Evolutionary conservation across 805 yeast species (phyloP).

Genomic region (Geotrichum ghanense): DNA sequence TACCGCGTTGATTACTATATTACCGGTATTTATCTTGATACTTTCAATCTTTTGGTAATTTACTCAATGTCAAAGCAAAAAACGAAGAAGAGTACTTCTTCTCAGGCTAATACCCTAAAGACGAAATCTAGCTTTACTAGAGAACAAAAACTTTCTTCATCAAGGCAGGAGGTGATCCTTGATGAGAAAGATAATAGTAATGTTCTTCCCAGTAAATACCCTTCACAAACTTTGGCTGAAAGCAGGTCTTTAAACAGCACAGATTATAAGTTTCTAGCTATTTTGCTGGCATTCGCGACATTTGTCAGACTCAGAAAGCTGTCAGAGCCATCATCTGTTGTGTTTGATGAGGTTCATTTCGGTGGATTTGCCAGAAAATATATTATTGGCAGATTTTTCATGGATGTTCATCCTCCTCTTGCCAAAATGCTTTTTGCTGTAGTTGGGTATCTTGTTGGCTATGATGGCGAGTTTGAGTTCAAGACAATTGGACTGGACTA

Average conservation of each 20-base stretch:
- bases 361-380: constrained; percentile 93
- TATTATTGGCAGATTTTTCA: constrained; percentile 47
- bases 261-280: constrained; percentile 14
- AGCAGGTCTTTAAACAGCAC: constrained; percentile 2
- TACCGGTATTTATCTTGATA: no score
- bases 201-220: neutral
- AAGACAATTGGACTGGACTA: constrained; percentile 36
- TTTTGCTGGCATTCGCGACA: constrained; percentile 39
- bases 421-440: constrained; percentile 48
- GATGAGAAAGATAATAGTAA: no score
- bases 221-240: neutral
- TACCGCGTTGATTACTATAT: no score
- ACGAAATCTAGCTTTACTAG: neutral
- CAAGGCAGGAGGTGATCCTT: no score
- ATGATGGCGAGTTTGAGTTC: constrained; percentile 37
- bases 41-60: no score
- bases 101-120: neutral
- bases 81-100: neutral
- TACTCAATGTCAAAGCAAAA: neutral
- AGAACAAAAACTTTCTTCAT: neutral
- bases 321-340: constrained; percentile 66
- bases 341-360: constrained; percentile 88
- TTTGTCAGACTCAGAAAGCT: constrained; percentile 52
- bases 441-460: constrained; percentile 41
- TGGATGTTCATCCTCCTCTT: constrained; percentile 67